Base-by-base conservation (phyloP, 2,329 filamentous ascomycete species). In the Curvularia sp. region DNA sequence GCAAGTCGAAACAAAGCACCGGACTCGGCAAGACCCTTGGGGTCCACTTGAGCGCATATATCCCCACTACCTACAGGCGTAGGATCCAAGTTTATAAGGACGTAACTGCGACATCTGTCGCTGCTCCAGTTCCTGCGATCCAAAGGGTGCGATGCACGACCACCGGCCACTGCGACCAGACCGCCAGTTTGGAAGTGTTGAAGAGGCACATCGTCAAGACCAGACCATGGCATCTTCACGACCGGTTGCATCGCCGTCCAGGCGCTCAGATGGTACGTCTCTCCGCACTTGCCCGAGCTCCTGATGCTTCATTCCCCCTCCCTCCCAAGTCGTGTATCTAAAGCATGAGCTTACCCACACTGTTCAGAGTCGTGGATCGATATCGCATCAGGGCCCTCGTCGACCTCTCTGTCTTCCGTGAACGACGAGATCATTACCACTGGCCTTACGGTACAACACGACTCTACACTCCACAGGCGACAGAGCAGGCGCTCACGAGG, bases 401-500 rank as follows among this genome's bases (percentile, higher is more conserved):
- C 94, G 2, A 97, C 94, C 2, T 97, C 93, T 13, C 82, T 97
- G 12, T 97, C 93, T 20, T 97, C 86, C 20, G 79, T 88, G 53
- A 88, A 89, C 73, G 93, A 97, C 65, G 93, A 97, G 72, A 94
- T 97, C 66, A 90, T 97, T 64, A 96, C 92, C 1, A 95, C 92
- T 5, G 93, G 93, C 26, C 84, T 97, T 42, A 87, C 88, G 53
- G 88, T 97, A 52, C 89, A 90, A 63, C 83, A 84, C 64, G 84
- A 85, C 67, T 84, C 86, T 46, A 86, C 87, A 66, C 78, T 82
- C 24, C 84, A 86, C 24, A 86, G 89, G 58, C 87, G 89, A 57
- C 77, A 82, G 58, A 77, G 82, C 58, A 79, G 84, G 58, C 62
- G 78, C 73, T 79, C 71, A 54, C 60, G 63, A 43, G 61, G 59